Evolutionary conservation across 805 yeast species (phyloP).

Genomic region (Scheffersomyces amazonensis): DNA sequence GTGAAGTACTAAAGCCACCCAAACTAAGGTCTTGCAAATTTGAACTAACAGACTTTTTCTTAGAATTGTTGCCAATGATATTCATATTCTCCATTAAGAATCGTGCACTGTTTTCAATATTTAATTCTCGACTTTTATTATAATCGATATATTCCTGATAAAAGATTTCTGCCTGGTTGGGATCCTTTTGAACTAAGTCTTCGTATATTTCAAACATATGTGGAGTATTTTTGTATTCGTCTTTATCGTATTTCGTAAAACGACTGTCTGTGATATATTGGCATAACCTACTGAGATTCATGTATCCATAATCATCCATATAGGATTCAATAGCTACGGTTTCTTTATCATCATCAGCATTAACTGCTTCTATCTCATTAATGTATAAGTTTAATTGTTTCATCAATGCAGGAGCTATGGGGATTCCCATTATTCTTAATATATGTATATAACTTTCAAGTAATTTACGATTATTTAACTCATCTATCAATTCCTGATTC

Average conservation of each 20-base stretch:
- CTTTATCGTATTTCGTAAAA: conserved; percentile 9
- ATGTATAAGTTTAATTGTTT: too few relatives aligned
- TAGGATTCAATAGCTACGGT: conserved; percentile 7
- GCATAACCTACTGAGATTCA: conserved; percentile 19
- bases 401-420: too few relatives aligned
- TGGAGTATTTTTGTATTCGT: not conserved
- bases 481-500: too few relatives aligned
- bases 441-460: too few relatives aligned
- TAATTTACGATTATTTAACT: too few relatives aligned
- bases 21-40: too few relatives aligned
- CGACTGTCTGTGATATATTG: conserved; percentile 16
- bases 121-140: conserved; percentile 23
- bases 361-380: too few relatives aligned
- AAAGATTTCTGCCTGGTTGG: conserved; percentile 14
- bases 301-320: conserved; percentile 14
- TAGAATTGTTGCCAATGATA: too few relatives aligned
- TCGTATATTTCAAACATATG: conserved; percentile 20
- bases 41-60: too few relatives aligned
- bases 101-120: conserved; percentile 19
- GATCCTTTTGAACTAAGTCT: conserved; percentile 5
- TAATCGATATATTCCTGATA: conserved; percentile 20
- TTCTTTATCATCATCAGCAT: too few relatives aligned
- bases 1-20: not conserved
- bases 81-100: not conserved
- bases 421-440: too few relatives aligned